Base-by-base conservation (phyloP, 2,329 filamentous ascomycete species). In the Colletotrichum sp. region DNA sequence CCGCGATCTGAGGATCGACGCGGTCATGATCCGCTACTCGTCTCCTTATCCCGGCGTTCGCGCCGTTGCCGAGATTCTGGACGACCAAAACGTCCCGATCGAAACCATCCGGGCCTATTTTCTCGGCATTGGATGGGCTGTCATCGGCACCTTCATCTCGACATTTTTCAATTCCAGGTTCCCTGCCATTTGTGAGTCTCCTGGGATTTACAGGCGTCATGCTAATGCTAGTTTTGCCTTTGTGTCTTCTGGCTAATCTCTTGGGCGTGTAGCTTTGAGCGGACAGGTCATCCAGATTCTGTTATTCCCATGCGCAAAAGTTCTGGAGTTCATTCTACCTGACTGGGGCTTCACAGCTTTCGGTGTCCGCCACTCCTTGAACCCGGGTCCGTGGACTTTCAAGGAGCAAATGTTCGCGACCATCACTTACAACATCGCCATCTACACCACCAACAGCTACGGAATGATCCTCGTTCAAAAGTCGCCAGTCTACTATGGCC, bases 221-320 rank as follows among this genome's bases (percentile, higher is more conserved):
- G 44, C n/a, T 8, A 5, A 12, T 21, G 10, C 12, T 28, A 13
- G n/a, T 28, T 32, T 60, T n/a, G 6, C 4, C 26, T n/a, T 8
- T 13, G 3, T 21, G 66, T 71, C 34, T 69, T 21, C 8, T 24
- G 3, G 8, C 10, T 10, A 21, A 18, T 10, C n/a, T 21, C 28
- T 72, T 49, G 10, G 8, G 13, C n/a, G n/a, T 8, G 64, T 21
- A 83, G 82, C 77, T 52, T 76, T 86, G 8, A 81, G 79, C 68
- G 81, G 83, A 8, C 81, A 82, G 10, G 85, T 87, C 8, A 85
- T 86, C 66, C 88, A 89, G 79, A 86, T 89, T 57, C 81, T 89
- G 5, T 82, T 89, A 0, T 89, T 83, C 21, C 89, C 89, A 0
- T 84, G 87, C 24, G 89, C 86, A 7, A 86, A 86, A 57, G 81